These are phyloP conservation scores for Candida koratica DNA, from an alignment of 805 yeast genomes.

Conservation along the genomic window DNA sequence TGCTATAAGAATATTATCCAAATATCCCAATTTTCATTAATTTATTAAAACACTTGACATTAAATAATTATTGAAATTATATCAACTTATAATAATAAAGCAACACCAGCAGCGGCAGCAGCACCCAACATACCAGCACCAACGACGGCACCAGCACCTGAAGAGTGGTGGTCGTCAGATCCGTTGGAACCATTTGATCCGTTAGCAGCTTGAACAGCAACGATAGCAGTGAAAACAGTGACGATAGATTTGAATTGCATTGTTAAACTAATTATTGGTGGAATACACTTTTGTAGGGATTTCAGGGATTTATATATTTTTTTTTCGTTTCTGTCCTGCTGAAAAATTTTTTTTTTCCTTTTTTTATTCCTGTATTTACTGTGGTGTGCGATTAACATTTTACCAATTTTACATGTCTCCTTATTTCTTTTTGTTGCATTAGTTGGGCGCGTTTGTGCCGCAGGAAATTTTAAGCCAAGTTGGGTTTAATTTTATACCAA, in stretches of 20 bases:
- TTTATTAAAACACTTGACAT: conserved; percentile 3
- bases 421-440: conserved; percentile 2
- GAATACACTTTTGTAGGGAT: background rate
- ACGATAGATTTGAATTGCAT: conserved; percentile 40
- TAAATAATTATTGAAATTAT: conserved; percentile 2
- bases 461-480: conserved; percentile 2
- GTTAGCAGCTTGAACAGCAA: conserved; percentile 37
- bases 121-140: conserved; percentile 32
- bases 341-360: conserved; percentile 5
- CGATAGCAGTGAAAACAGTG: conserved; percentile 36
- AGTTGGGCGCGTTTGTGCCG: conserved; percentile 3
- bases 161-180: conserved; percentile 16
- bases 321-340: background rate
- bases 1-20: conserved; percentile 6
- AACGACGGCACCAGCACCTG: conserved; percentile 22
- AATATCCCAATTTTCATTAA: conserved; percentile 7
- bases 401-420: conserved; percentile 4
- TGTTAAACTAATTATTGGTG: conserved; percentile 12
- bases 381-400: conserved; percentile 2
- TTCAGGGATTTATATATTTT: conserved; percentile 6
- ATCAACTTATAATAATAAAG: conserved; percentile 32
- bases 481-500: background rate
- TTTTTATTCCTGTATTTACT: conserved; percentile 2
- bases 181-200: conserved; percentile 21
- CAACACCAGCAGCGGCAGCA: conserved; percentile 34